Conservation (phyloP, 331 rosid species). For the Prunus yedoensis region DNA sequence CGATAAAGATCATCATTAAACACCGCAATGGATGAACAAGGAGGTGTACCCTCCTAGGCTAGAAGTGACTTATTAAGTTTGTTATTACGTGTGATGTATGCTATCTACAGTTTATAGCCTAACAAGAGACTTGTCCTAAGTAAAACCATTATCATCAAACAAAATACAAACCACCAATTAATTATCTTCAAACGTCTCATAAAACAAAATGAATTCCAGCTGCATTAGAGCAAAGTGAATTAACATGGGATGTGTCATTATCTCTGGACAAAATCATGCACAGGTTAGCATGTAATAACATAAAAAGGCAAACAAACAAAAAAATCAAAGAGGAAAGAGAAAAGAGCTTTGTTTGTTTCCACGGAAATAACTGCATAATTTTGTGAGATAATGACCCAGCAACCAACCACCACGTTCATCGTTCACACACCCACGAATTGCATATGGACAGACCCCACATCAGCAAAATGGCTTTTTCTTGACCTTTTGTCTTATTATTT, state of each 20-base stretch:
- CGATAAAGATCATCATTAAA: too few relatives aligned
- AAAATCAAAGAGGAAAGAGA: background rate
- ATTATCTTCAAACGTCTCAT: background rate
- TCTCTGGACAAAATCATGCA: background rate
- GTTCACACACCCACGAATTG: background rate
- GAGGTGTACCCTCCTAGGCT: too few relatives aligned
- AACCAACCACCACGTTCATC: background rate
- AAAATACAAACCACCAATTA: background rate
- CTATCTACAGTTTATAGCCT: too few relatives aligned
- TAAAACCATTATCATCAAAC: background rate
- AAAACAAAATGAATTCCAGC: background rate
- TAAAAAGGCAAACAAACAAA: background rate
- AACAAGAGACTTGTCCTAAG: background rate
- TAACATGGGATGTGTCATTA: background rate
- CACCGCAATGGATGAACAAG: too few relatives aligned
- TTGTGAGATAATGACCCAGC: slow-evolving; percentile 5
- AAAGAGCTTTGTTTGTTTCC: background rate
- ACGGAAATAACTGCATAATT: background rate
- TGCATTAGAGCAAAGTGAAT: background rate
- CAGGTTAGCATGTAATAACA: background rate
- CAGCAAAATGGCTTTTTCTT: background rate
- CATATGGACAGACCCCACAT: background rate
- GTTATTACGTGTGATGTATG: too few relatives aligned
- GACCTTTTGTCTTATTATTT: background rate
- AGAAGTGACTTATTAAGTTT: too few relatives aligned